A percentile compares a stretch with the other conserved stretches of the same genome.
phyloP scores from a whole-genome alignment of 2,329 filamentous ascomycete genomes.

The Fusarium anguioides region DNA sequence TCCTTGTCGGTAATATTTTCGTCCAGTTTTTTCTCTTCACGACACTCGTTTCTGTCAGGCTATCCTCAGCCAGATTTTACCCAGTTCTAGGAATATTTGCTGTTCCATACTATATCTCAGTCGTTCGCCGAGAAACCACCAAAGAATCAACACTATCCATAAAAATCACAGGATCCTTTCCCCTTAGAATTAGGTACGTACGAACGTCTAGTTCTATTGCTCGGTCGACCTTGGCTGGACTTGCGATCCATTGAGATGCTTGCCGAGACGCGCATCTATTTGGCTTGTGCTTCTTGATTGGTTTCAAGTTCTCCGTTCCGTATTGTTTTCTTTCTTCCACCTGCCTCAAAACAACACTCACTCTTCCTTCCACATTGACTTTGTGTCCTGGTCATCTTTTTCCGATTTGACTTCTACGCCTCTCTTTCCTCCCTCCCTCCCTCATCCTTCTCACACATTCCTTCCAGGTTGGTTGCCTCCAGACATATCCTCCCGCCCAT shows the following conservation, averaged over 20 bases:
- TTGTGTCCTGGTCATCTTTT: conserved; percentile 11
- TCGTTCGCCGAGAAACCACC: conserved; percentile 42
- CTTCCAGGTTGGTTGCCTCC: conserved; percentile 40
- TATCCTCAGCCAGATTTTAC: conserved; percentile 40
- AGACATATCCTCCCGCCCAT: background rate
- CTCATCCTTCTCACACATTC: conserved; percentile 15
- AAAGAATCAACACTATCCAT: conserved; percentile 33
- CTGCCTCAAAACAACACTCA: conserved; percentile 11
- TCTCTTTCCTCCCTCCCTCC: background rate
- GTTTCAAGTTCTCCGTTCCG: conserved; percentile 17
- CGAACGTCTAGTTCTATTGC: conserved; percentile 18
- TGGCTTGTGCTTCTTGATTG: conserved; percentile 41
- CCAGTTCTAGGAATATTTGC: conserved; percentile 41
- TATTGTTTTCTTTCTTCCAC: conserved; percentile 35
- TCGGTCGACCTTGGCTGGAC: conserved; percentile 15
- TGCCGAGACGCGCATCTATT: conserved; percentile 36
- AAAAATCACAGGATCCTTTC: conserved; percentile 32
- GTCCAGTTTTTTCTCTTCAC: conserved; percentile 50
- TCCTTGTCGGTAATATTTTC: conserved; percentile 45
- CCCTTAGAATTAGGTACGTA: conserved; percentile 43
- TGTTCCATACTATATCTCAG: conserved; percentile 27
- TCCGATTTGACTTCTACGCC: conserved; percentile 23
- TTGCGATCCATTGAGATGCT: conserved; percentile 8
- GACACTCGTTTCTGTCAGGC: conserved; percentile 54
- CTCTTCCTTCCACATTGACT: conserved; percentile 20